Base-by-base conservation (phyloP, 306 rosid species). In the Medicago truncatula region DNA sequence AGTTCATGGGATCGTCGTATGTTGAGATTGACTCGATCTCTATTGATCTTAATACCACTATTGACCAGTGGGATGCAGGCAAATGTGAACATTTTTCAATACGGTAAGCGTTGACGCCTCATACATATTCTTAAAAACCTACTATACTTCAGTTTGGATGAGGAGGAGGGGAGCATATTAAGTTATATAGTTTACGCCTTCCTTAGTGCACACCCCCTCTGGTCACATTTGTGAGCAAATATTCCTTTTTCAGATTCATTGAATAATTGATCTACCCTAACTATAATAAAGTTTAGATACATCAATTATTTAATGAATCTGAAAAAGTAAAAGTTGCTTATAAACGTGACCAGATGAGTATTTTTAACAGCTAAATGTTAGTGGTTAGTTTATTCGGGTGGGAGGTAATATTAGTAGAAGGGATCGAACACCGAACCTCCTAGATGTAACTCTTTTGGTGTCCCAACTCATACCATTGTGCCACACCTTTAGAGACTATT, bases 31-130 rank as follows among this genome's bases (percentile, higher is more conserved):
- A 92, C 46, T 89, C 99, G 5, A 87, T 96, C 86, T 88, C 87
- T 36, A 90, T 96, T 61, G 98, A 96, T 83, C 97, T 96, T 63
- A 69, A 81, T 38, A 78, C 84, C 74, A 75, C 86, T 20, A 70
- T 67, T 74, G 86, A 61, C 63, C 85, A 89, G 87, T 82, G 78
- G 60, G 77, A 82, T 84, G 86, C 66, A 15, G 90, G 78, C 39
- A 89, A 86, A 80, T 92, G 97, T 78, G 96, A 90, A 59, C 97
- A 92, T 82, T 95, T 95, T 81, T 87, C 97, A 1, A 92, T 95
- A 64, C 97, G 99, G 99, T 95, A 89, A 82, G 92, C 69, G 60
- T 80, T 78, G 47, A 56, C 41, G 36, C 74, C 67, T 11, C 67
- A 41, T 56, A 49, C 28, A 39, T 53, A 47, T 59, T 70, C 36